Evolutionary conservation across 2,329 filamentous ascomycete genomes (phyloP), one percentile per base, ranked within the genome.

Genomic region (Setomelanomma holmii): DNA sequence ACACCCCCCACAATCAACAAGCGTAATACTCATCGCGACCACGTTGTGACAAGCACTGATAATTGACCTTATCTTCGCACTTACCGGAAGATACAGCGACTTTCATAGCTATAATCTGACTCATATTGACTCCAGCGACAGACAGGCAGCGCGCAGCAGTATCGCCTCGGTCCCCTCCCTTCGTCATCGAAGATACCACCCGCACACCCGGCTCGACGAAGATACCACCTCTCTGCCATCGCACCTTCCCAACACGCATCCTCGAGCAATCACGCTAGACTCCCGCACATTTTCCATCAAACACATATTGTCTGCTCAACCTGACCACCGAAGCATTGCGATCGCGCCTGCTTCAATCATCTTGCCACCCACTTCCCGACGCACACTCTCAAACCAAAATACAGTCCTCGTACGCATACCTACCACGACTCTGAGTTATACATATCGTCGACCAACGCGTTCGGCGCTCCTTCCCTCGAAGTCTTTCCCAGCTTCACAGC

Each of bases 401-500:
- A 22, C 45, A 40, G 24, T n/a, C 22, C 33, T n/a, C 21, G 21
- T 36, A 23, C 30, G 35, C 12, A 51, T 24, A 27, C 14, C 49
- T 39, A 24, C 23, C 21, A 52, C 20, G 41, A 42, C 6, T 41
- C 35, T 68, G n/a, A 53, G 70, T 38, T 23, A 49, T 22, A 55
- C 21, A 48, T 40, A 66, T 55, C 69, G 51, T 58, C 65, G 56
- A 56, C 56, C 56, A 52, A 61, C 55, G 63, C 49, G 63, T 53
- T 59, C 57, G 64, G 58, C 51, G 51, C 49, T 52, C 48, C 56
- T 54, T 43, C 42, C 49, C 49, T 44, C 56, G 71, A 73, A 76
- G 68, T 74, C 69, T 69, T 78, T 73, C 77, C 75, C 63, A 73
- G 75, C 80, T 82, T 82, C 79, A 76, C 74, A 72, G 64, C 63